A percentile compares a stretch with the other conserved stretches of the same genome.
These are phyloP conservation scores for Orychophragmus violaceus DNA, from an alignment of 345 rosid genomes.

Conservation along the genomic window DNA sequence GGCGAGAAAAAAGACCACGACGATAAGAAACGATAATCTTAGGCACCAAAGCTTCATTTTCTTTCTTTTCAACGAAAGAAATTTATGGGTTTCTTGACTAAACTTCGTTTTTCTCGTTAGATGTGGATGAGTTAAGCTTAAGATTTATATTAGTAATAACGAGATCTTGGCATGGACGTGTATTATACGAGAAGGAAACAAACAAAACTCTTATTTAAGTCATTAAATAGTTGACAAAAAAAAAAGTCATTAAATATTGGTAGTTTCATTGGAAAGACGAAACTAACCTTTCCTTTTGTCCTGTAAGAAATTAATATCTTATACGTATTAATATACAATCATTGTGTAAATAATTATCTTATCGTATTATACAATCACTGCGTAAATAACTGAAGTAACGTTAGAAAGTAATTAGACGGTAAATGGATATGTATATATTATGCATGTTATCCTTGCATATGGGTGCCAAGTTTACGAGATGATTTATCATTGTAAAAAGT, in stretches of 20 bases:
- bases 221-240: too few relatives aligned
- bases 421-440: too few relatives aligned
- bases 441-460: too few relatives aligned
- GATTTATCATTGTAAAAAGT: too few relatives aligned
- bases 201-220: neutral
- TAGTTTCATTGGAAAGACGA: conserved; percentile 16
- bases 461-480: too few relatives aligned
- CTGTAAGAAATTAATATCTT: too few relatives aligned
- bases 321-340: too few relatives aligned
- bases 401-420: too few relatives aligned
- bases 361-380: too few relatives aligned
- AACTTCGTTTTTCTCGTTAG: neutral
- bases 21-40: conserved; percentile 1
- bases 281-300: conserved; percentile 8
- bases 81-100: conserved; percentile 1
- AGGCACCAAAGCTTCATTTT: conserved; percentile 20
- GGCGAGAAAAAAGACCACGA: conserved; percentile 2
- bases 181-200: conserved; percentile 15
- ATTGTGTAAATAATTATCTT: too few relatives aligned
- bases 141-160: conserved; percentile 14
- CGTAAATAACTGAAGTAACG: too few relatives aligned
- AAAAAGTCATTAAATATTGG: conserved; percentile 7
- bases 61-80: neutral
- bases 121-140: conserved; percentile 5
- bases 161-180: conserved; percentile 11